Evolutionary conservation across 176 grass and related monocot species (phyloP), one percentile per base, ranked within the genome.

Genomic region (Juncus inflexus): DNA sequence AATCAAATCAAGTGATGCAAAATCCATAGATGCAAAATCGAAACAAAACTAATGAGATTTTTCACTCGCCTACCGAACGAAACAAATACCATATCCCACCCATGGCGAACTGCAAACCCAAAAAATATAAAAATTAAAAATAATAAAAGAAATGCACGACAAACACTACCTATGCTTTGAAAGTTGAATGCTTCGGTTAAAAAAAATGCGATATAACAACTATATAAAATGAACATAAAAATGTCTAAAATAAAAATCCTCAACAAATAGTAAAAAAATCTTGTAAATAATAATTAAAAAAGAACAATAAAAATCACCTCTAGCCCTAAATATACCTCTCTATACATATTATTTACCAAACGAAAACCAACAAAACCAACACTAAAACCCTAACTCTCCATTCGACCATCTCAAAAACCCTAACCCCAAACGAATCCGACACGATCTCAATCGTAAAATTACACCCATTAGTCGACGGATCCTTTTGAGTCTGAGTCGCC

Each of bases 371-470:
- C 11, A 42, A 61, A 69, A 45, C 54, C 7, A 55, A 59, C 14
- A 55, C 15, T 37, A 71, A 35, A 16, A 59, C 37, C 5, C 51
- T 8, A 10, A 47, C 42, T 5, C 52, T 60, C 13, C 36, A 3
- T 8, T 55, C 10, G 52, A 65, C 73, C 9, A 60, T 47, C 43
- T 49, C 6, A 3, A 16, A 4, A 42, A 15, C 12, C 37, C 2
- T 28, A 3, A n/a, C 41, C 28, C 41, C 51, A 9, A 67, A 52
- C 5, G 53, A 55, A 64, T 71, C 72, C 14, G 63, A 7, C 11
- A 9, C 65, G 16, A 84, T 79, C 58, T 84, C 76, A 49, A 84
- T 62, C 3, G 71, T 79, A 36, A 84, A 84, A 58, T 84, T 84
- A 58, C 82, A 84, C 28, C 19, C 37, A 9, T 10, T 7, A 3